These are phyloP conservation scores for Trametopsis cervina DNA, from an alignment of 768 basidiomycete genomes.

Conservation along the genomic window DNA sequence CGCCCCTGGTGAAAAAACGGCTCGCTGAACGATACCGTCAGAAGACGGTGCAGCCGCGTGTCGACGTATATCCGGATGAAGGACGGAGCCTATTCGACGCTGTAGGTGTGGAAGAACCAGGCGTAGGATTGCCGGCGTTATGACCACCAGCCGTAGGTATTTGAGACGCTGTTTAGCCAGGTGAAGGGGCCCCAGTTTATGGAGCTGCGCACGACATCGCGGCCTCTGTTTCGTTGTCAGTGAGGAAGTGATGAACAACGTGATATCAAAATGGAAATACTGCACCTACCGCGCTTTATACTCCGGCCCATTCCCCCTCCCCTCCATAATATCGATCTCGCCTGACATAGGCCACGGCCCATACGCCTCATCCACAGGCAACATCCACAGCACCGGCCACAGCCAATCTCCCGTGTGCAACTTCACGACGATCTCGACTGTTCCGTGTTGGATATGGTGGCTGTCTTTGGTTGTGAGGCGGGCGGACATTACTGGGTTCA, in stretches of 20 bases:
- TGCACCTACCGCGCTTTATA: slow-evolving; percentile 36
- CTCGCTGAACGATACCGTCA: slow-evolving; percentile 62
- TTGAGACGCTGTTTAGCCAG: slow-evolving; percentile 38
- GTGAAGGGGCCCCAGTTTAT: slow-evolving; percentile 46
- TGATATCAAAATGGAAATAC: not conserved
- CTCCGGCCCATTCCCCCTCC: slow-evolving; percentile 44
- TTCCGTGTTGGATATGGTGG: slow-evolving; percentile 71
- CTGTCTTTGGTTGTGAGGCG: slow-evolving; percentile 68
- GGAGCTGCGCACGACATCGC: slow-evolving; percentile 35
- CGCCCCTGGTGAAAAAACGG: slow-evolving; percentile 75
- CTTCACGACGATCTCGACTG: slow-evolving; percentile 78
- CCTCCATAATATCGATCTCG: slow-evolving; percentile 65
- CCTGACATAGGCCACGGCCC: slow-evolving; percentile 65
- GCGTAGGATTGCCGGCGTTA: slow-evolving; percentile 62
- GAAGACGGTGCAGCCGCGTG: slow-evolving; percentile 67
- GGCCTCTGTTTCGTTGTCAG: too few species aligned
- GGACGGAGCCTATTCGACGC: slow-evolving; percentile 75
- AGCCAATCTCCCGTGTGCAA: slow-evolving; percentile 62
- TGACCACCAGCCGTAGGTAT: slow-evolving; percentile 76
- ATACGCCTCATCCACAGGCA: slow-evolving; percentile 59
- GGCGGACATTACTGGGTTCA: slow-evolving; percentile 81
- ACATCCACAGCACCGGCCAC: slow-evolving; percentile 83
- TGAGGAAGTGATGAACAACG: not conserved
- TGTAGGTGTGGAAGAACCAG: slow-evolving; percentile 73
- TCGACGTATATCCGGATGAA: slow-evolving; percentile 88